Base-by-base conservation (phyloP, 768 basidiomycete species). In the Rhizopogon vesiculosus region DNA sequence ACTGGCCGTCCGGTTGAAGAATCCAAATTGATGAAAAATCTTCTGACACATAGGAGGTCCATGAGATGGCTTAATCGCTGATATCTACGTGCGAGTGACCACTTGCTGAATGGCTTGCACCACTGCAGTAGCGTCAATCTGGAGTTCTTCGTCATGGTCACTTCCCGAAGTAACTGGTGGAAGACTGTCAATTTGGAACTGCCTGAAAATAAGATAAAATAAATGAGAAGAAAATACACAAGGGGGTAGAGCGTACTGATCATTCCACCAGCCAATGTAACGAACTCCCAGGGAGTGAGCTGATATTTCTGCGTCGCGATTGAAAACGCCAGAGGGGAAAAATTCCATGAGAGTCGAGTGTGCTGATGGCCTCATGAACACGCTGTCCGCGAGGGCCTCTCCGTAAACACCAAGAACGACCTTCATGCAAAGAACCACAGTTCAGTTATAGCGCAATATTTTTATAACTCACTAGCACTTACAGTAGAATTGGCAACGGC, bases 291-390 rank as follows among this genome's bases (percentile, higher is more conserved):
- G 62, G 7, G 81, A 77, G 29, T 71, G 71, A n/a, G 75, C 75
- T 18, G 85, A 77, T 48, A 82, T 69, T 62, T 86, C 81, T 55
- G 79, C 77, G 61, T 90, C 86, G 46, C 78, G 79, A 25, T 77
- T 75, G 67, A 88, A 91, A 18, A 77, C 77, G n/a, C 79, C 80
- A 2, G 78, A 72, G 18, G 84, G 86, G 71, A 89, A 91, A 62
- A 93, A 76, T 70, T 94, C 91, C 73, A 92, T 81, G 38, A 92
- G 74, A 3, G 85, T 83, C 19, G 87, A 76, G 25, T 78, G 74
- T 15, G 75, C 62, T 25, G 82, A 79, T 5, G 79, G 80, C 56
- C 79, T 81, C 81, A 92, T 84, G 72, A 85, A 91, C 15, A 87
- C 68, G 53, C 81, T 69, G 64, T 92, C 89, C 59, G 87, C 74